Conservation (phyloP, 768 basidiomycete species). For the Ephemerocybe angulata region DNA sequence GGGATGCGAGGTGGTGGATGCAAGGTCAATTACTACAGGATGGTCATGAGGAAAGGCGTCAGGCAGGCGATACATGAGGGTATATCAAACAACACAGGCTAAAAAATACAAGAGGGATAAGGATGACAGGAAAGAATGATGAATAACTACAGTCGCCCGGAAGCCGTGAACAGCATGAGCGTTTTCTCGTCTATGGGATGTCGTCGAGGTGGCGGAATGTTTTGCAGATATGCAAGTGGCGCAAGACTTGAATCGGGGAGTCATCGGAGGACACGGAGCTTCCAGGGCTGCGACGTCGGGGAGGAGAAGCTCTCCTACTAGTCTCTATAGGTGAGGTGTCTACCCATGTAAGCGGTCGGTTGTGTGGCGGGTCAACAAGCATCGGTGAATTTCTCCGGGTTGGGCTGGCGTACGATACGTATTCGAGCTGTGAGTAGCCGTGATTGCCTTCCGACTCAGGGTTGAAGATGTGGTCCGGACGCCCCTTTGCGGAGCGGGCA, state of each 20-base stretch:
- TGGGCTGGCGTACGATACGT: constrained; percentile 39
- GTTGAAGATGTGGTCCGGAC: constrained; percentile 49
- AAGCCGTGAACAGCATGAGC: constrained; percentile 36
- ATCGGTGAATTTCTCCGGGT: constrained; percentile 17
- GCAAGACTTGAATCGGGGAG: constrained; percentile 41
- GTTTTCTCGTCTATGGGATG: constrained; percentile 61
- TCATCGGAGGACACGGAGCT: constrained; percentile 31
- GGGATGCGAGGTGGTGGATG: background rate
- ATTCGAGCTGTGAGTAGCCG: constrained; percentile 42
- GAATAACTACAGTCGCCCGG: constrained; percentile 7
- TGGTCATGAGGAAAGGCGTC: background rate
- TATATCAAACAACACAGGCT: background rate
- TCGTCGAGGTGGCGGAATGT: constrained; percentile 57
- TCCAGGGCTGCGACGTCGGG: constrained; percentile 22
- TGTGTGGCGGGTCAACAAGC: constrained; percentile 16
- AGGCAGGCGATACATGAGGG: background rate
- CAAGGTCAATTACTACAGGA: background rate
- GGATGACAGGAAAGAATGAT: background rate
- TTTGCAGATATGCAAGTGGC: constrained; percentile 67
- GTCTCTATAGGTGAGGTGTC: constrained; percentile 11
- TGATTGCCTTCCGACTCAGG: constrained; percentile 31
- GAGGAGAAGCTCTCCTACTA: constrained; percentile 13
- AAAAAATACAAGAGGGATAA: background rate
- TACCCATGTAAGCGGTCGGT: constrained; percentile 15
- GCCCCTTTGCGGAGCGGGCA: constrained; percentile 61